These are phyloP conservation scores for Diddensiella caesifluorescens DNA, from an alignment of 805 yeast species.

Conservation along the genomic window DNA sequence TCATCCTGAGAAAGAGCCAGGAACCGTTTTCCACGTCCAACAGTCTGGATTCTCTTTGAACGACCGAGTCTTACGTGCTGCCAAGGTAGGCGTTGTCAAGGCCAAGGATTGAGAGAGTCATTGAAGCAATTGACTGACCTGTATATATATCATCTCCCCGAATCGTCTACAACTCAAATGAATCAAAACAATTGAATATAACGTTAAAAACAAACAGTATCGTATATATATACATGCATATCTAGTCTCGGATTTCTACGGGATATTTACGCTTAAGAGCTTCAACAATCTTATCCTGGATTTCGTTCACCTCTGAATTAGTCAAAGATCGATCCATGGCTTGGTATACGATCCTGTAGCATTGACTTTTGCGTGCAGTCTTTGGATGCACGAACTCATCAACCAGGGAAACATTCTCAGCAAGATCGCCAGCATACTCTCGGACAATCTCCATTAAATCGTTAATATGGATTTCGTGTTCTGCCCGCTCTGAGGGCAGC, in stretches of 20 bases:
- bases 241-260: conserved; percentile 48
- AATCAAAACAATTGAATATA: not conserved
- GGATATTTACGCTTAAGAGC: conserved; percentile 48
- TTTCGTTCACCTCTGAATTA: conserved; percentile 70
- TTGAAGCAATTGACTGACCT: not conserved
- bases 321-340: conserved; percentile 92
- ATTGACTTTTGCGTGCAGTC: conserved; percentile 66
- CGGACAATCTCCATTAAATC: conserved; percentile 94
- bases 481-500: conserved; percentile 45
- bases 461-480: conserved; percentile 56
- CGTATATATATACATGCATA: conserved; percentile 5
- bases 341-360: conserved; percentile 88
- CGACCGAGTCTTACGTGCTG: conserved; percentile 86
- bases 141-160: no score
- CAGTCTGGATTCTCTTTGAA: conserved; percentile 83
- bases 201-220: not conserved
- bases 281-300: conserved; percentile 61
- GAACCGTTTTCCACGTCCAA: conserved; percentile 88
- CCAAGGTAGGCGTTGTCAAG: conserved; percentile 92
- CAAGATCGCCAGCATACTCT: conserved; percentile 72
- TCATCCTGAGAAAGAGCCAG: conserved; percentile 83
- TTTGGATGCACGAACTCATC: conserved; percentile 87
- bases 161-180: no score
- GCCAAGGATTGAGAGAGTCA: conserved; percentile 34
- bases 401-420: conserved; percentile 72